Percentiles rank a stretch among this genome's conserved stretches.
Evolutionary conservation across 2,329 filamentous ascomycete species (phyloP).

Genomic region (Penicillium griseofulvum): DNA sequence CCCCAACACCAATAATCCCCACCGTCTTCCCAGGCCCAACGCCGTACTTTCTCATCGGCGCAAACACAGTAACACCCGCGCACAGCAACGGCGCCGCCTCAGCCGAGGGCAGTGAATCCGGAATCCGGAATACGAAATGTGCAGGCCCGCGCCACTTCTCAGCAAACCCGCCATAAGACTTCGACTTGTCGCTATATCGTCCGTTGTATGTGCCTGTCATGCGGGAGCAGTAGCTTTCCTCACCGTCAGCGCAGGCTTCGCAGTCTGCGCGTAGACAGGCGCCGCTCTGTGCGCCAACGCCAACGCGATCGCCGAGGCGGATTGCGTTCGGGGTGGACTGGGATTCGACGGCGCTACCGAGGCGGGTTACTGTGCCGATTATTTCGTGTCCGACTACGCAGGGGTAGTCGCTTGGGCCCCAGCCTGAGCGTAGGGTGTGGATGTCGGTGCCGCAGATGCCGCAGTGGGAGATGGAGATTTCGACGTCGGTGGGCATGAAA

Average conservation of each 20-base stretch:
- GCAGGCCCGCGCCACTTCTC: conserved; percentile 54
- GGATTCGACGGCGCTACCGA: conserved; percentile 45
- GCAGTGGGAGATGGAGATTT: conserved; percentile 65
- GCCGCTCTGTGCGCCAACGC: conserved; percentile 60
- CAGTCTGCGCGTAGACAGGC: conserved; percentile 51
- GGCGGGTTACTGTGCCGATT: conserved; percentile 56
- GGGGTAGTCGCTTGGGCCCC: conserved; percentile 42
- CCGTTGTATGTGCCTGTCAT: conserved; percentile 40
- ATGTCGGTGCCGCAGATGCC: conserved; percentile 65
- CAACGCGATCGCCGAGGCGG: conserved; percentile 62
- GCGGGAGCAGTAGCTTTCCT: conserved; percentile 42
- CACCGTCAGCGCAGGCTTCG: conserved; percentile 38
- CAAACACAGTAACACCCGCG: conserved; percentile 71
- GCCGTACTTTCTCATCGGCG: conserved; percentile 64
- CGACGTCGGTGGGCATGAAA: conserved; percentile 61
- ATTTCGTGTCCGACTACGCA: conserved; percentile 65
- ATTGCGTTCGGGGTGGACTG: conserved; percentile 36
- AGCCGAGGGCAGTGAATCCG: conserved; percentile 48
- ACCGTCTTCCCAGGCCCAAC: conserved; percentile 69
- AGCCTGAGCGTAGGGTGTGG: conserved; percentile 57
- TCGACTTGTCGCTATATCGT: conserved; percentile 35
- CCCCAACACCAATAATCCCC: conserved; percentile 70
- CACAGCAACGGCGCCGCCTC: conserved; percentile 70
- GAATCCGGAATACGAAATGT: conserved; percentile 61
- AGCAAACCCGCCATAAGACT: conserved; percentile 56